Evolutionary conservation across 352 stramenopile species (phyloP), one percentile per base, ranked within the genome.

Genomic region (Pythium sp.): DNA sequence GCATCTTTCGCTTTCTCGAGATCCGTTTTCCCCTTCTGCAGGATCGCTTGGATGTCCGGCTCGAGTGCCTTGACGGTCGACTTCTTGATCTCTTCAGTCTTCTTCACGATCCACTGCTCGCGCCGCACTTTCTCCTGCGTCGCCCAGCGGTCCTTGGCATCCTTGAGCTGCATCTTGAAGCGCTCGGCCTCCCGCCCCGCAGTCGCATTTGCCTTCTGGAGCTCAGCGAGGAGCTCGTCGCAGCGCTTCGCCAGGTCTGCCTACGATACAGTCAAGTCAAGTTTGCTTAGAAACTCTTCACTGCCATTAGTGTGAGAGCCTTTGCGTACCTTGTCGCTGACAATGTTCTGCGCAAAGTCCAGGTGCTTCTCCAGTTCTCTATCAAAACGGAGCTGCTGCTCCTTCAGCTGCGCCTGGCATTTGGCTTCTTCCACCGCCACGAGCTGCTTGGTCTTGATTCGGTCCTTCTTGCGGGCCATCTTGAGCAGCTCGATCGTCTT

Each of bases 81-180:
- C 61, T 93, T 94, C 71, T 94, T 94, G 68, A 93, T 92, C 69
- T 94, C 86, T 51, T 92, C 86, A 1, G 84, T 94, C 71, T 94
- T 94, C 64, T 92, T 91, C 18, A 78, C 70, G 65, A 94, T 88
- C 86, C 84, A 94, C 57, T 94, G 81, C 36, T 93, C 84, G 49
- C 86, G 81, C 15, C 81, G 78, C 24, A 77, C 69, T 55, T 92
- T 92, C 58, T 94, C 86, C 60, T 92, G 81, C 2, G 78, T 70
- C 32, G 71, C 41, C 86, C 86, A 94, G n/a, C 80, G 71, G 34
- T 93, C 77, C 64, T 91, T 91, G 28, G 84, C 86, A 58, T 93
- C 79, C 64, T 91, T 92, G 46, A 93, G 69, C 64, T 94, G 86
- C 62, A 90, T 30, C 46, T 94, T 90, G 64, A 82, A 90, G 24